These are phyloP conservation scores for Mycena rebaudengoi DNA, from an alignment of 768 basidiomycete genomes.

Conservation along the genomic window DNA sequence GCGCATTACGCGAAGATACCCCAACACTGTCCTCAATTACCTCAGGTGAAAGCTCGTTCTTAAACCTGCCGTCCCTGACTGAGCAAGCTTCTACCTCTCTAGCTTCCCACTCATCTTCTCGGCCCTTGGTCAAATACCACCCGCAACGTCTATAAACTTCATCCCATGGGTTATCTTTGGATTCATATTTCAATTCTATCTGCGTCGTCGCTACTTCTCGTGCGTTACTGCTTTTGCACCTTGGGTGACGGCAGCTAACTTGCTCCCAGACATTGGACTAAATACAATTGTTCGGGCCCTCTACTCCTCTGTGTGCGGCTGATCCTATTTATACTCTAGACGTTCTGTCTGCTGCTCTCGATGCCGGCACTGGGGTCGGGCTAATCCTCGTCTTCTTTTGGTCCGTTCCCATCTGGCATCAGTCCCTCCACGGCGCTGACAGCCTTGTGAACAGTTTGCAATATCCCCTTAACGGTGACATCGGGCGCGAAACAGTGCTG, in stretches of 20 bases:
- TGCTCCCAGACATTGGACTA: no score
- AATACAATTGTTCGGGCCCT: constrained; percentile 72
- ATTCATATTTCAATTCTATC: constrained; percentile 81
- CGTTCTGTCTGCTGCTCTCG: constrained; percentile 78
- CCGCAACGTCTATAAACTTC: constrained; percentile 87
- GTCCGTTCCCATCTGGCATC: constrained; percentile 37
- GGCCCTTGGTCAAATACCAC: constrained; percentile 76
- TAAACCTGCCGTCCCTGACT: neutral
- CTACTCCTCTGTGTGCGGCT: neutral
- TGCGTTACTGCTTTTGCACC: no score
- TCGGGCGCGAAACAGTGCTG: constrained; percentile 46
- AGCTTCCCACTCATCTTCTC: constrained; percentile 73
- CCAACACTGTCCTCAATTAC: constrained; percentile 69
- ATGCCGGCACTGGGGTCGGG: constrained; percentile 76
- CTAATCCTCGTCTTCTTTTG: constrained; percentile 74
- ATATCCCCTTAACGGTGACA: constrained; percentile 51
- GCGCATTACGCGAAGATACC: constrained; percentile 69
- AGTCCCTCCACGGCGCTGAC: neutral
- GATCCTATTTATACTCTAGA: constrained; percentile 46
- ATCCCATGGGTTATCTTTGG: constrained; percentile 79
- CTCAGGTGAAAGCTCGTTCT: constrained; percentile 61
- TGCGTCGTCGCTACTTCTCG: constrained; percentile 70
- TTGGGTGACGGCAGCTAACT: no score
- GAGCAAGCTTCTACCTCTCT: neutral
- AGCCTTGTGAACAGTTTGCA: constrained; percentile 45